A percentile compares a stretch with the other conserved stretches of the same genome.
These are phyloP conservation scores for Russula virescens DNA, from an alignment of 768 basidiomycete species.

Conservation along the genomic window DNA sequence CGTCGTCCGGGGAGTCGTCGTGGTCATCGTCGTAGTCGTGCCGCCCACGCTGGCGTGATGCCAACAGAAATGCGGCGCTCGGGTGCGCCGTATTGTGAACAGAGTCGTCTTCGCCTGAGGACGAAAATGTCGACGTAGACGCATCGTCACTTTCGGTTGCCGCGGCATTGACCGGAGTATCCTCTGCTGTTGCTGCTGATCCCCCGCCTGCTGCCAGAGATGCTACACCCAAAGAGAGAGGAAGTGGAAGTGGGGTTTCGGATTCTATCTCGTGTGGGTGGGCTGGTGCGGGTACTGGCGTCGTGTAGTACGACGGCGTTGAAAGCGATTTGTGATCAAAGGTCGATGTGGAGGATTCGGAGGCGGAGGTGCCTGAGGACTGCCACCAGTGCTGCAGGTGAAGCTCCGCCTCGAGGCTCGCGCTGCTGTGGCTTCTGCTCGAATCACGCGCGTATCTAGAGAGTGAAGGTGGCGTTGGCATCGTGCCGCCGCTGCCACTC, in stretches of 20 bases:
- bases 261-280: slow-evolving; percentile 26
- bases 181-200: too few species aligned
- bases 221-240: slow-evolving; percentile 28
- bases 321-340: not conserved
- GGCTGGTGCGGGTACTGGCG: not conserved
- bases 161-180: not conserved
- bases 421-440: slow-evolving; percentile 25
- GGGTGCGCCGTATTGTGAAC: slow-evolving; percentile 56
- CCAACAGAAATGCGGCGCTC: slow-evolving; percentile 67
- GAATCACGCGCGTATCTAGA: slow-evolving; percentile 52
- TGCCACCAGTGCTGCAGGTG: slow-evolving; percentile 27
- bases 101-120: slow-evolving; percentile 47
- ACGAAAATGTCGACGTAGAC: slow-evolving; percentile 46
- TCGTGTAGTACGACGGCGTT: slow-evolving; percentile 17
- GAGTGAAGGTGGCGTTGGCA: slow-evolving; percentile 66
- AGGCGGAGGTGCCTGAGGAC: not conserved
- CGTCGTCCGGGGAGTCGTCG: slow-evolving; percentile 11
- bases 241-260: slow-evolving; percentile 27
- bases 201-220: not conserved
- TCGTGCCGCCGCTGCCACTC: slow-evolving; percentile 34
- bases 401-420: slow-evolving; percentile 36
- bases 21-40: slow-evolving; percentile 15
- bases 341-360: slow-evolving; percentile 1
- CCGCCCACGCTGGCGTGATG: slow-evolving; percentile 32
- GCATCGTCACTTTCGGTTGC: slow-evolving; percentile 28